Conservation (phyloP, 352 stramenopile species). For the Globisporangium echinulatum region DNA sequence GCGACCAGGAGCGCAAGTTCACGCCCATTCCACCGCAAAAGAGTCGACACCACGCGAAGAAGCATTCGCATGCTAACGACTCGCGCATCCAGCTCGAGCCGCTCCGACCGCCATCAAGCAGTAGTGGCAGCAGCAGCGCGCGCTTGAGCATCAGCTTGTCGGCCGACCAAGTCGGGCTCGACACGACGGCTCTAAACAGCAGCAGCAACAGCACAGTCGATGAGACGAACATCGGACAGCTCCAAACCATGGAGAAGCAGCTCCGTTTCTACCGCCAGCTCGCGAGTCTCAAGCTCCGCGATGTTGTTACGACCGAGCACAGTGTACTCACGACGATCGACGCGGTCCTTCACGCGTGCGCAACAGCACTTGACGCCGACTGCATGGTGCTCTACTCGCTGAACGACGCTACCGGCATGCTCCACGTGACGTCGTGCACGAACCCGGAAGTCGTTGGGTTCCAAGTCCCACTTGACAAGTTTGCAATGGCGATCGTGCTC, state of each 20-base stretch:
- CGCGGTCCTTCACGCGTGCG: conserved; percentile 28
- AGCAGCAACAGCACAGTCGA: conserved; percentile 27
- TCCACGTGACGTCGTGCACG: conserved; percentile 51
- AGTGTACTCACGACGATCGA: conserved; percentile 38
- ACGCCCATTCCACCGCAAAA: conserved; percentile 54
- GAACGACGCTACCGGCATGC: conserved; percentile 20
- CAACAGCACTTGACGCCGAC: conserved; percentile 35
- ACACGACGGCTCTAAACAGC: conserved; percentile 23
- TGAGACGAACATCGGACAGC: conserved; percentile 24
- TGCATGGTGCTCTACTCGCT: conserved; percentile 52
- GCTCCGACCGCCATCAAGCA: conserved; percentile 34
- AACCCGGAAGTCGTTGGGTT: conserved; percentile 35
- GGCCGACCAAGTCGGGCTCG: conserved; percentile 31
- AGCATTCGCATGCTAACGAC: conserved; percentile 37
- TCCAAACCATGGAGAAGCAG: conserved; percentile 33
- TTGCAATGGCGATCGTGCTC: conserved; percentile 34
- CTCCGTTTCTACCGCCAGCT: conserved; percentile 59
- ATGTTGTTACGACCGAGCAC: conserved; percentile 36
- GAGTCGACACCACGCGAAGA: conserved; percentile 43
- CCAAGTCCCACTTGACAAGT: conserved; percentile 41
- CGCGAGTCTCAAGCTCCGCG: conserved; percentile 36
- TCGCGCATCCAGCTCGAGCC: conserved; percentile 61
- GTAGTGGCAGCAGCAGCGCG: conserved; percentile 10
- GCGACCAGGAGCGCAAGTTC: conserved; percentile 18
- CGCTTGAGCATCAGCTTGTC: conserved; percentile 32